phyloP scores from a whole-genome alignment of 305 asterid species.

The Fraxinus velutina region DNA sequence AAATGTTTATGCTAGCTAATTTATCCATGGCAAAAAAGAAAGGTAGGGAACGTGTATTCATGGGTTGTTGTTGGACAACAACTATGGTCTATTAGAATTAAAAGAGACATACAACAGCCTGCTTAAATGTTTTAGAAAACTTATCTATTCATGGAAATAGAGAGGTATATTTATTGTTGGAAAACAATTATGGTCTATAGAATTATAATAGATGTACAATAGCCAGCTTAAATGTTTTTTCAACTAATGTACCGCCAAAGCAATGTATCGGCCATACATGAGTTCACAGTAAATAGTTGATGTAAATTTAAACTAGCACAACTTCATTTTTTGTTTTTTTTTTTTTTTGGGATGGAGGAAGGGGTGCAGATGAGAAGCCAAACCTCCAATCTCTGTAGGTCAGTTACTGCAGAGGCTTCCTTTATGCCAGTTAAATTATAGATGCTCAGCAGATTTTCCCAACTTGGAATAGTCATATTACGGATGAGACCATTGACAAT shows the following conservation, averaged over 20 bases:
- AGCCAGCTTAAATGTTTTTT: background rate
- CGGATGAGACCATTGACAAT: slow-evolving; percentile 49
- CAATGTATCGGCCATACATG: background rate
- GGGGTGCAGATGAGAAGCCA: slow-evolving; percentile 8
- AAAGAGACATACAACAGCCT: background rate
- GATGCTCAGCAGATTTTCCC: slow-evolving; percentile 57
- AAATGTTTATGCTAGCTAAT: background rate
- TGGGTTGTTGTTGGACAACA: background rate
- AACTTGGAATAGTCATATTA: slow-evolving; percentile 59
- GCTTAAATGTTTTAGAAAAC: background rate
- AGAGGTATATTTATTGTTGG: background rate
- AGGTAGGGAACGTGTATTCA: background rate
- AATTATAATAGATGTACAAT: background rate
- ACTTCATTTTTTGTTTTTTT: background rate
- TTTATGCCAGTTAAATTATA: slow-evolving; percentile 76
- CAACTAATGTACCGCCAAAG: background rate
- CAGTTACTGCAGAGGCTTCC: slow-evolving; percentile 67
- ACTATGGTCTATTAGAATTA: background rate
- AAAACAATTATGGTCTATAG: background rate
- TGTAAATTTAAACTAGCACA: background rate
- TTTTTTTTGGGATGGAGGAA: background rate
- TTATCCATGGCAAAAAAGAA: background rate
- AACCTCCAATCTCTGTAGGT: slow-evolving; percentile 90
- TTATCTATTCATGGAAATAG: background rate
- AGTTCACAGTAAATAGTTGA: background rate